Evolutionary conservation across 306 rosid genomes (phyloP).

Genomic region (Carpinus fangiana): DNA sequence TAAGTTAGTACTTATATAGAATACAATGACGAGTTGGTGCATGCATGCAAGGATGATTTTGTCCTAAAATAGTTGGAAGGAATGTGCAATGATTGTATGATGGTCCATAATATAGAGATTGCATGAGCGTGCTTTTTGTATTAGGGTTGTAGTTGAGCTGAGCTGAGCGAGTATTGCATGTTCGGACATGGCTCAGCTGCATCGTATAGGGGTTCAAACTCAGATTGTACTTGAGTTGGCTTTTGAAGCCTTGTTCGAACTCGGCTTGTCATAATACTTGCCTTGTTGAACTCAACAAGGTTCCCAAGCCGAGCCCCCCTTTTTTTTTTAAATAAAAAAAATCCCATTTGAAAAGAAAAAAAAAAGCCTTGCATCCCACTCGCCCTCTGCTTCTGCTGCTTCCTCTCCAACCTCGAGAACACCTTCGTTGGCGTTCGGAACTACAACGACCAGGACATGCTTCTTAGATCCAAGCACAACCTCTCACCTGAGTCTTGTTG

Average conservation of each 20-base stretch:
- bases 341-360: no score
- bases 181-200: no score
- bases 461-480: neutral
- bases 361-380: neutral
- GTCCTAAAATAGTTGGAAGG: no score
- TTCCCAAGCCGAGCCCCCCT: no score
- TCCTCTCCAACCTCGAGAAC: conserved; percentile 6
- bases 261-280: no score
- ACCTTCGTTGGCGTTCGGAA: conserved; percentile 47
- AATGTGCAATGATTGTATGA: neutral
- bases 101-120: neutral
- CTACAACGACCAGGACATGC: neutral
- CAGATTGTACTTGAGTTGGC: no score
- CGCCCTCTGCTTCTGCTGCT: conserved; percentile 21
- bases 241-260: no score
- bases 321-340: no score
- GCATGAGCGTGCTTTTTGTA: neutral
- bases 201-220: no score
- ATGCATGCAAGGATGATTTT: neutral
- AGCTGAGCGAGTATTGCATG: no score
- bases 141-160: neutral
- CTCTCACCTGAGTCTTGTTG: neutral
- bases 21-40: neutral
- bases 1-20: neutral
- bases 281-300: no score